Evolutionary conservation across 148 eudicot genomes (phyloP).

Genomic region (Hydrangea macrophylla): DNA sequence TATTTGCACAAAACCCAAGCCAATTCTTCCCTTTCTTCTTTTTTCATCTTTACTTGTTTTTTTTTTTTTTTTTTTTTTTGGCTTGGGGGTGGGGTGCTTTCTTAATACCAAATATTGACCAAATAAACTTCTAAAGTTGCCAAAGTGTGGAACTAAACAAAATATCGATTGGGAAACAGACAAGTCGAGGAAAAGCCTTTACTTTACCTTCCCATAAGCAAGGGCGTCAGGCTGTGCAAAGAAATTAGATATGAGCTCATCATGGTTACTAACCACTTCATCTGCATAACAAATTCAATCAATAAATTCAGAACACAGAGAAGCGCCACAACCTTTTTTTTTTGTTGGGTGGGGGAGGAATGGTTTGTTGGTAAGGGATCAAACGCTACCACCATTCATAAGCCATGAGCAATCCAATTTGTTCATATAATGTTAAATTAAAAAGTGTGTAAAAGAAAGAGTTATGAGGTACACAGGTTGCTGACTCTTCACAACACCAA

Average conservation of each 20-base stretch:
- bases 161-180: neutral
- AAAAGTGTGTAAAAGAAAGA: no score
- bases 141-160: neutral
- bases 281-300: conserved; percentile 43
- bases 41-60: no score
- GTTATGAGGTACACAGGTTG: conserved; percentile 94
- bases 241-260: conserved; percentile 99
- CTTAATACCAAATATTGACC: neutral
- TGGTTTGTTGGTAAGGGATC: no score
- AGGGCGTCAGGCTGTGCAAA: conserved; percentile 99
- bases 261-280: conserved; percentile 90
- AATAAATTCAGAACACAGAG: conserved; percentile 4
- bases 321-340: neutral
- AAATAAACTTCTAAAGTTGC: neutral
- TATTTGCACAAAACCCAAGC: neutral
- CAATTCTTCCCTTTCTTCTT: neutral
- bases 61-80: no score
- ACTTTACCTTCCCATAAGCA: conserved; percentile 99
- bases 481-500: conserved; percentile 90
- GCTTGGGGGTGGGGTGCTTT: no score
- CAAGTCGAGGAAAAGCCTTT: neutral
- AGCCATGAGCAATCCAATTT: no score
- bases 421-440: no score
- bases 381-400: no score
- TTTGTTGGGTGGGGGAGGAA: neutral